Conservation (phyloP, 768 basidiomycete genomes). For the Phaeotremella fagi region DNA sequence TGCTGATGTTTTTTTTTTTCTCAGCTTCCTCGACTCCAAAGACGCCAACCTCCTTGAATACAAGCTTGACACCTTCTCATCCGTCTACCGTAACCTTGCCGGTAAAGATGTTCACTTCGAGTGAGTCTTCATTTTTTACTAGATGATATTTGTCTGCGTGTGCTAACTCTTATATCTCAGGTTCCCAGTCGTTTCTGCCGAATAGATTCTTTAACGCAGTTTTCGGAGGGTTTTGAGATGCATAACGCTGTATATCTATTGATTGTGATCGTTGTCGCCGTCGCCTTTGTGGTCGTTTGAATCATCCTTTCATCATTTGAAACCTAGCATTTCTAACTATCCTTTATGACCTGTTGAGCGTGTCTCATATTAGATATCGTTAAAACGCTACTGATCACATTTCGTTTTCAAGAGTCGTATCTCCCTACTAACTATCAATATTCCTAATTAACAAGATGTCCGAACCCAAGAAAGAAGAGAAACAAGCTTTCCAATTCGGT, state of each 20-base stretch:
- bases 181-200: slow-evolving; percentile 37
- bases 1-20: too few relatives aligned
- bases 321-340: neutral
- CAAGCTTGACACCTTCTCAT: slow-evolving; percentile 99
- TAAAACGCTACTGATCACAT: neutral
- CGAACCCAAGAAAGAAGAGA: slow-evolving; percentile 13
- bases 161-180: slow-evolving; percentile 14
- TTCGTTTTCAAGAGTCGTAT: neutral
- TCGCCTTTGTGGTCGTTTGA: too few relatives aligned
- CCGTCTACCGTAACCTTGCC: slow-evolving; percentile 85
- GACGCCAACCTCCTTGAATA: slow-evolving; percentile 98
- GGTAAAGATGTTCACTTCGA: slow-evolving; percentile 78
- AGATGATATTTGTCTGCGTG: neutral
- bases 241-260: slow-evolving; percentile 18
- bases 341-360: neutral
- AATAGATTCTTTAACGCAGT: slow-evolving; percentile 30
- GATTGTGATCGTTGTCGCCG: too few relatives aligned
- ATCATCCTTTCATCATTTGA: neutral
- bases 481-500: slow-evolving; percentile 34
- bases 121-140: slow-evolving; percentile 29
- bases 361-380: neutral
- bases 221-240: slow-evolving; percentile 14
- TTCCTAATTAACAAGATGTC: slow-evolving; percentile 6
- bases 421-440: neutral
- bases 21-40: slow-evolving; percentile 93